Conservation (phyloP, 2,329 filamentous ascomycete species). For the Monosporascus cannonballus region DNA sequence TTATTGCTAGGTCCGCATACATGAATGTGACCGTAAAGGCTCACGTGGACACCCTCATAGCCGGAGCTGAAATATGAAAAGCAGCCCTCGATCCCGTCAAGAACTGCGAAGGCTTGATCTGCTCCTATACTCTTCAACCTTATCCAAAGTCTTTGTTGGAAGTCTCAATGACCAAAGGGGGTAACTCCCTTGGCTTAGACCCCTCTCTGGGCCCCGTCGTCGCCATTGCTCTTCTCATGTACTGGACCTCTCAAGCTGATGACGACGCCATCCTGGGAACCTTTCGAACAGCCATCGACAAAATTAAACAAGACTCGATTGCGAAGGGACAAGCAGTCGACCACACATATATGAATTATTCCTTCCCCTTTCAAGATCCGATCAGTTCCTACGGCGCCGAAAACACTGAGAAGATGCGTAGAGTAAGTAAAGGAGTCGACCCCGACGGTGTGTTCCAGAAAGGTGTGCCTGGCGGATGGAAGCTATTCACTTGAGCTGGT, state of each 20-base stretch:
- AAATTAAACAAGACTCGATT: constrained; percentile 4
- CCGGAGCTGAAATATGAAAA: constrained; percentile 1
- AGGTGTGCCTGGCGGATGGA: constrained; percentile 15
- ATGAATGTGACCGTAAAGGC: constrained; percentile 8
- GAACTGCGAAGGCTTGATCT: constrained; percentile 2
- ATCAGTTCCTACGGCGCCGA: constrained; percentile 11
- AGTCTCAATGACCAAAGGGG: constrained; percentile 2
- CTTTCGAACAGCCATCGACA: not conserved
- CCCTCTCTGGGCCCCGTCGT: constrained; percentile 3
- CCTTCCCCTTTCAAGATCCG: constrained; percentile 9
- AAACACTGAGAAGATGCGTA: constrained; percentile 8
- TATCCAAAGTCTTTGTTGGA: constrained; percentile 6
- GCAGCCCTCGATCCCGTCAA: constrained; percentile 3
- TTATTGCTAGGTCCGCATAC: constrained; percentile 4
- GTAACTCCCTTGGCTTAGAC: constrained; percentile 8
- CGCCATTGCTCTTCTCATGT: constrained; percentile 4
- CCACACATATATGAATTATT: constrained; percentile 15
- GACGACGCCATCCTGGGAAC: constrained; percentile 6
- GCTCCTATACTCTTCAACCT: constrained; percentile 10
- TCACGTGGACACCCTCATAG: constrained; percentile 3
- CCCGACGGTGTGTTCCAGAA: constrained; percentile 20
- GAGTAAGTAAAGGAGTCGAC: constrained; percentile 18
- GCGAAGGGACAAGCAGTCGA: not conserved
- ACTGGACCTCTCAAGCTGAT: constrained; percentile 6
- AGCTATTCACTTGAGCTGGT: constrained; percentile 3